phyloP scores from a whole-genome alignment of 2,329 filamentous ascomycete species.

The Septoria linicola region DNA sequence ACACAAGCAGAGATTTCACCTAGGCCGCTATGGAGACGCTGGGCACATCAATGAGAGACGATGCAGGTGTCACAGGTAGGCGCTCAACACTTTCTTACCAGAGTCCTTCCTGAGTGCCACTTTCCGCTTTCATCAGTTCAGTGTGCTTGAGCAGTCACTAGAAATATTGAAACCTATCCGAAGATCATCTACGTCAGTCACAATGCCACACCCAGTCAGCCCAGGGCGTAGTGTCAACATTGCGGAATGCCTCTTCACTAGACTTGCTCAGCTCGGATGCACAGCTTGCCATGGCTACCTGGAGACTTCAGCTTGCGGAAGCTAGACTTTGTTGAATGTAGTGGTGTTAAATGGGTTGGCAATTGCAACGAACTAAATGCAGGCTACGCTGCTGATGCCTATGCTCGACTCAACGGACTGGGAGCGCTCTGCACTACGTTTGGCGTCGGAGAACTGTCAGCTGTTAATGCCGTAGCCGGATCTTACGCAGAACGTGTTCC shows the following conservation, averaged over 20 bases:
- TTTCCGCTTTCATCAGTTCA: background rate
- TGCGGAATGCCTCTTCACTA: conserved; percentile 20
- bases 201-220: background rate
- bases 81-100: background rate
- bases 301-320: conserved; percentile 51
- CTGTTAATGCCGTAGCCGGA: conserved; percentile 50
- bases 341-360: conserved; percentile 58
- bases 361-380: conserved; percentile 61
- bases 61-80: background rate
- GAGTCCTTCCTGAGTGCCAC: background rate
- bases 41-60: background rate
- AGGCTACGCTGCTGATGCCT: conserved; percentile 50
- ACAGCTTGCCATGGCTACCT: conserved; percentile 48
- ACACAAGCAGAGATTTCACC: background rate
- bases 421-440: conserved; percentile 50
- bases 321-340: conserved; percentile 57
- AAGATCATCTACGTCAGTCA: too few relatives aligned
- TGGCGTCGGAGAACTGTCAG: conserved; percentile 50
- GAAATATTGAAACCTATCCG: too few relatives aligned
- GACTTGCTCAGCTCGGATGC: conserved; percentile 19
- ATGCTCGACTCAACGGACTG: conserved; percentile 48
- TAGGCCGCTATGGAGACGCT: background rate
- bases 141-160: background rate
- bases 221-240: conserved; percentile 12
- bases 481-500: conserved; percentile 50